Base-by-base conservation (phyloP, 1,284 basidiomycete species). In the Microbotryum lychnidis-dioicae region DNA sequence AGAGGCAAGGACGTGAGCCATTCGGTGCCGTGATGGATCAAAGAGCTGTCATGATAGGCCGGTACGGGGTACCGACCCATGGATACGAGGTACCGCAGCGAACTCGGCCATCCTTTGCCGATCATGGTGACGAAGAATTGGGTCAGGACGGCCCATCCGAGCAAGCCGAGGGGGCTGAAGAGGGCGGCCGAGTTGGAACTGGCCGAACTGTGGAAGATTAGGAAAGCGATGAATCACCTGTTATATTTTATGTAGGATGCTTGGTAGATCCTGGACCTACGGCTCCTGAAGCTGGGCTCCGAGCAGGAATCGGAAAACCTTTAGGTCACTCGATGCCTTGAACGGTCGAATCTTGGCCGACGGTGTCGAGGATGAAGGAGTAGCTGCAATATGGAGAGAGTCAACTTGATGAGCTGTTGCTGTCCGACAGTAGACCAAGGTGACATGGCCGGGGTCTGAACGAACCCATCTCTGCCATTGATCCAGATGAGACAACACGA, bases 271-370 rank as follows among this genome's bases (percentile, higher is more conserved):
- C 25, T 14, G 5, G 33, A 63, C 64, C 29, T n/a, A 63, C 60
- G 65, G 65, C 37, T 67, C 65, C 63, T 65, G 66, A 48, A 64
- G 56, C n/a, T 52, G 25, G 1, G 54, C 53, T 0, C 65, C 67
- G 21, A 69, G 52, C n/a, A 66, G 54, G 55, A 64, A 69, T n/a
- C 67, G 53, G 20, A 49, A 52, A 8, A 64, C 48, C 14, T 63
- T 66, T 20, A 66, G 56, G 52, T 68, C 67, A 8, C 21, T 56
- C 8, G 46, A n/a, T 0, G 54, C 12, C 25, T 57, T 21, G 60
- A 62, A 67, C 1, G 67, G 58, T 18, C 67, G 49, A 46, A 69
- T 65, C 10, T 53, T 20, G 6, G 67, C 62, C 1, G 58, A 57
- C 4, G 65, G 65, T 1, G 62, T 58, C 6, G 66, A 42, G 37